Evolutionary conservation across 306 rosid genomes (phyloP), one percentile per base, ranked within the genome.

Genomic region (Vigna nakashimae): DNA sequence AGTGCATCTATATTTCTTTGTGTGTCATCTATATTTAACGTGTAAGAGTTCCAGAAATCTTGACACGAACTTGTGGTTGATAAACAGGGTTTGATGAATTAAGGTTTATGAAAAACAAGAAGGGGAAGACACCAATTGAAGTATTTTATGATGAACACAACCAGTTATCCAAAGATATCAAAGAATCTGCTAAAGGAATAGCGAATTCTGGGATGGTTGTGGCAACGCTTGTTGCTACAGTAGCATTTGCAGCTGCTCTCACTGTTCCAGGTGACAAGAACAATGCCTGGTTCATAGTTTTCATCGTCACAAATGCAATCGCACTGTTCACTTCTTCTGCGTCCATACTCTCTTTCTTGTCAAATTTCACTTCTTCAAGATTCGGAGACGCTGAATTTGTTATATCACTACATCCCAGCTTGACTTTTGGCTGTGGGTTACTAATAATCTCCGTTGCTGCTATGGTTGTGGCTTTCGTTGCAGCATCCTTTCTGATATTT

Each of bases 291-390:
- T 50, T 56, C 9, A 2, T 13, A 50, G 43, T 71, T 9, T 79
- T 79, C 51, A 22, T 49, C 4, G 30, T 79, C 10, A n/a, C 72
- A 34, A 70, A 79, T 49, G 60, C 68, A 12, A n/a, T 42, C 3
- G 45, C 83, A 10, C 12, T 79, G 3, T 72, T 72, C 42, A 26
- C 59, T 16, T 52, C 83, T 2, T 11, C 20, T 10, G 20, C 58
- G 1, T 71, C 67, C 5, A 26, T 79, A 16, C 6, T 63, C 24
- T n/a, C 26, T 3, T 63, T 49, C 43, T 56, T 71, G 34, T 62
- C 83, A 26, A 51, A 48, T 48, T 63, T 69, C 40, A 36, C 66
- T 32, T 18, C 65, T 3, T 46, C 71, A 43, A 78, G 55, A 52
- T 59, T 69, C 28, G 1, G 64, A 59, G 32, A 34, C 3, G 34